phyloP scores from a whole-genome alignment of 2,329 filamentous ascomycete genomes.

The Trichoderma citrinoviride region DNA sequence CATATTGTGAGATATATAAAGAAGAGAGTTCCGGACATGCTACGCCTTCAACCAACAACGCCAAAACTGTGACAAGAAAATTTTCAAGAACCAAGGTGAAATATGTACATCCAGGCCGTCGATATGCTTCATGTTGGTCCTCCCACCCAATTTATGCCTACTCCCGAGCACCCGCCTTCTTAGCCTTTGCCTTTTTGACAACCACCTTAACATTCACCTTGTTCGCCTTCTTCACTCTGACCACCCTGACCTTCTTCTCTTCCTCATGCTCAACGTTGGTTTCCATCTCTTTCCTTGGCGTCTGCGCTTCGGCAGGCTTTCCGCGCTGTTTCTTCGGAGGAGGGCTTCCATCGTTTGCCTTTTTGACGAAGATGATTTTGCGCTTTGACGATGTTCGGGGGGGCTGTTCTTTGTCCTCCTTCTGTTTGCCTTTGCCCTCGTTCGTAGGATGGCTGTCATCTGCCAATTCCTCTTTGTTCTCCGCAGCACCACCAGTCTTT shows the following conservation, averaged over 20 bases:
- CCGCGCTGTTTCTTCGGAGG: background rate
- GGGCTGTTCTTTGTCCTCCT: background rate
- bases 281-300: background rate
- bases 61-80: no score
- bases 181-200: background rate
- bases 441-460: conserved; percentile 6
- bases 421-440: background rate
- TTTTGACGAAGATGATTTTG: background rate
- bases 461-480: background rate
- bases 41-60: no score
- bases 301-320: background rate
- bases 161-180: background rate
- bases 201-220: background rate
- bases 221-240: background rate
- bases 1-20: no score
- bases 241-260: background rate
- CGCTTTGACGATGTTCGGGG: background rate
- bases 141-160: background rate
- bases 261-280: background rate
- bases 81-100: no score
- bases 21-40: background rate
- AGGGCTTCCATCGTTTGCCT: background rate
- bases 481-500: background rate
- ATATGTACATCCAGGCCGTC: no score
- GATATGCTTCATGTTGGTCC: background rate